A percentile compares a stretch with the other conserved stretches of the same genome.
Conservation (phyloP, 192 early-diverging fungal genomes). For the Thoreauomyces humboldtii region DNA sequence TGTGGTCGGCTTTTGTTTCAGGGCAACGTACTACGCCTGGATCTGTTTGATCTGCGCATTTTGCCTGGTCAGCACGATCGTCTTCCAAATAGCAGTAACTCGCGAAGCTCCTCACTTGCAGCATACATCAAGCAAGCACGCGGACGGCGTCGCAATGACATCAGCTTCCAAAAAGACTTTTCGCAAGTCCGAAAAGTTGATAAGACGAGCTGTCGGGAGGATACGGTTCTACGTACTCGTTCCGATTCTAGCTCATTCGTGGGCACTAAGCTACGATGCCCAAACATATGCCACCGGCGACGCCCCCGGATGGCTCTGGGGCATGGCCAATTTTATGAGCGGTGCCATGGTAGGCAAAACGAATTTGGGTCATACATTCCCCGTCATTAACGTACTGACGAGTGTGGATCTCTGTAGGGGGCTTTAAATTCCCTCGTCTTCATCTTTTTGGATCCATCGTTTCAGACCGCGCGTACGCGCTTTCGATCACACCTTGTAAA, state of each 20-base stretch:
- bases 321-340: constrained; percentile 11
- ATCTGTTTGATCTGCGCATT: no score
- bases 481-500: background rate
- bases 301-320: background rate
- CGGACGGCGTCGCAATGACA: no score
- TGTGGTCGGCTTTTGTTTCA: no score
- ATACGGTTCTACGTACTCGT: constrained; percentile 19
- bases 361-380: no score
- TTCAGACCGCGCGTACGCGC: background rate
- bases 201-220: constrained; percentile 4
- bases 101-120: no score
- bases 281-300: no score
- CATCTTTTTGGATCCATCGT: background rate
- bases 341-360: constrained; percentile 6
- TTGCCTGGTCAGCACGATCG: no score
- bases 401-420: background rate
- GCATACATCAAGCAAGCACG: no score
- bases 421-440: background rate
- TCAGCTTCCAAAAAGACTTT: no score
- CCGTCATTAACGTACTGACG: no score
- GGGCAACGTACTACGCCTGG: no score
- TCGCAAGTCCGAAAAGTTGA: constrained; percentile 4
- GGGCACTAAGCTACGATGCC: constrained; percentile 4
- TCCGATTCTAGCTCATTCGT: constrained; percentile 11
- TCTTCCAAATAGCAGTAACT: no score